A percentile compares a stretch with the other conserved stretches of the same genome.
These are phyloP conservation scores for Rhodotorula toruloides DNA, from an alignment of 768 basidiomycete species.

Conservation along the genomic window DNA sequence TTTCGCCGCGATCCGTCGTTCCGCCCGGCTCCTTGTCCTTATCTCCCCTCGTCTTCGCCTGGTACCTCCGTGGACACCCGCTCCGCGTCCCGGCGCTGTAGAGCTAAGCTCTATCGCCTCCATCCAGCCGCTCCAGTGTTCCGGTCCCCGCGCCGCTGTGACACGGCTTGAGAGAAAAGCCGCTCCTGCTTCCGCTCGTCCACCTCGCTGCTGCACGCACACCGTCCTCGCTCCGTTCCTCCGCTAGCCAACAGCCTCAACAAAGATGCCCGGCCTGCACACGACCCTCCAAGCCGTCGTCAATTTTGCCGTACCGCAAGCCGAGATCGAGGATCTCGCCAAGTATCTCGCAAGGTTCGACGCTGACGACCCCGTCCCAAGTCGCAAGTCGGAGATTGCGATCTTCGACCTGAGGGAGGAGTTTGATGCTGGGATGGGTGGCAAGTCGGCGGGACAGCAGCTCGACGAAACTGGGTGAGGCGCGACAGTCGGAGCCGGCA, in stretches of 20 bases:
- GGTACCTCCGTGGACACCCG: too few species aligned
- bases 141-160: too few species aligned
- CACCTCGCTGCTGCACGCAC: too few species aligned
- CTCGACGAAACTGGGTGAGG: conserved; percentile 20
- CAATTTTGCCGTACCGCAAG: neutral
- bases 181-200: too few species aligned
- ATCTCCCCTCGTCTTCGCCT: too few species aligned
- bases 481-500: too few species aligned
- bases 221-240: too few species aligned
- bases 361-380: conserved; percentile 9
- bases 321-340: neutral
- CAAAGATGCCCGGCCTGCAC: conserved; percentile 8
- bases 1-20: too few species aligned
- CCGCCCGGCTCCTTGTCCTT: too few species aligned
- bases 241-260: neutral
- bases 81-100: too few species aligned
- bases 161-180: neutral
- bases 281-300: neutral
- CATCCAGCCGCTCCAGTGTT: too few species aligned
- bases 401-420: conserved; percentile 12
- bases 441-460: neutral
- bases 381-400: neutral
- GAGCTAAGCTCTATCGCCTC: too few species aligned
- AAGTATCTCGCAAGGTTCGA: conserved; percentile 12
- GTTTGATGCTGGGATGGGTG: neutral